Evolutionary conservation across 2,329 filamentous ascomycete genomes (phyloP).

Genomic region (Cladosporium sp.): DNA sequence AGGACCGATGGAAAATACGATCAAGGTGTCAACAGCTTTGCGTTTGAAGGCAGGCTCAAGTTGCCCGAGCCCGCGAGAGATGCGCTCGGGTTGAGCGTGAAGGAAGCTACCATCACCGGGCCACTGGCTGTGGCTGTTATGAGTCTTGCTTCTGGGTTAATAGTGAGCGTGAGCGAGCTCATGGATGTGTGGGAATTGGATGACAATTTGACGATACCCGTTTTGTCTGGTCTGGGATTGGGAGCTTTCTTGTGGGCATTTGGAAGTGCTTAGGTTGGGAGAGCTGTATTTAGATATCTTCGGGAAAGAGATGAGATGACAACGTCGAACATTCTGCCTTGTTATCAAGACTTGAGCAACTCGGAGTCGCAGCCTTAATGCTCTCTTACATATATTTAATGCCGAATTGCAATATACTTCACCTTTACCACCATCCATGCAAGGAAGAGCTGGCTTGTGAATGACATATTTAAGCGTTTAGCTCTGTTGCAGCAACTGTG

Average conservation of each 20-base stretch:
- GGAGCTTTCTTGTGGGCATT: constrained; percentile 92
- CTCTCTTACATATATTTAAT: background rate
- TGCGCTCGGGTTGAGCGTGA: constrained; percentile 61
- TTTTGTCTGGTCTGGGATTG: constrained; percentile 83
- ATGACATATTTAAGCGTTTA: no score
- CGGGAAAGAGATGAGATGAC: background rate
- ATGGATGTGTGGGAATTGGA: constrained; percentile 93
- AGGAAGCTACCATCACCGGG: constrained; percentile 67
- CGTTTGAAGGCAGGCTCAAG: constrained; percentile 77
- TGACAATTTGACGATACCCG: constrained; percentile 95
- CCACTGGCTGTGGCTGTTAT: constrained; percentile 74
- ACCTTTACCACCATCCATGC: background rate
- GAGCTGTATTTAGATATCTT: background rate
- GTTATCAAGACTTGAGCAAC: background rate
- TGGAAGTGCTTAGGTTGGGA: constrained; percentile 44
- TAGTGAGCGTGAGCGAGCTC: constrained; percentile 86
- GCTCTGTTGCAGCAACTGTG: no score
- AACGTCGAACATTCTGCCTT: background rate
- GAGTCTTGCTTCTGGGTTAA: constrained; percentile 84
- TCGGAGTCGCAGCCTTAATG: background rate
- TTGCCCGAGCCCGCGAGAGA: constrained; percentile 64
- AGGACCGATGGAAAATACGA: constrained; percentile 38
- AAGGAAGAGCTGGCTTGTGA: background rate
- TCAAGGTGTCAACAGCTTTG: constrained; percentile 62
- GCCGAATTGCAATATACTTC: background rate